Evolutionary conservation across 2,329 filamentous ascomycete genomes (phyloP), one percentile per base, ranked within the genome.

Genomic region (Cordyceps fumosorosea): DNA sequence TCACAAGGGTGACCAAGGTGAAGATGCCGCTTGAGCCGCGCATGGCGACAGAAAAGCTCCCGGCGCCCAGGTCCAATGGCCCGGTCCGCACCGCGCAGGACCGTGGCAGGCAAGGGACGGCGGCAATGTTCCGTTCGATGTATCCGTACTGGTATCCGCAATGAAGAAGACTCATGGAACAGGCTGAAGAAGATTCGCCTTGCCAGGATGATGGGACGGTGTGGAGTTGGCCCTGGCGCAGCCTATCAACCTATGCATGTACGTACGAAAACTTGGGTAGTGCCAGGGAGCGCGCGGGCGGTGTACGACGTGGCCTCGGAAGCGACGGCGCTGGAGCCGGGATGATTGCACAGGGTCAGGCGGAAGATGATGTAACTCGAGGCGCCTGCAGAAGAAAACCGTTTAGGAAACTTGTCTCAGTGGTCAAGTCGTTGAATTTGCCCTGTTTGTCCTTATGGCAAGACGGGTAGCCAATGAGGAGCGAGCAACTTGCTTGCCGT

Each of bases 341-440:
- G 32, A 18, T 59, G 24, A 32, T 60, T 53, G 50, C 24, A 22
- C 18, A 12, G 48, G n/a, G 57, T 60, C 57, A 60, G 57, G 50
- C 50, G 57, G 40, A 52, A 22, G n/a, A 58, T 51, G 45, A 18
- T 60, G 56, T 60, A 53, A 18, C 56, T 52, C 48, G 47, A 44
- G 56, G 24, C 40, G 50, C 22, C 40, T 50, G 57, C 22, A 47
- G 32, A 60, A 5, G 34, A 26, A 42, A 20, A 10, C 56, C 16
- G 45, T 59, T 59, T 42, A 45, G 56, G 56, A 29, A 11, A 12
- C 18, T 20, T 60, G 57, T 60, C 50, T 60, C 57, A 60, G 50
- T 26, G 45, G 45, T 22, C 24, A 42, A 45, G 47, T 47, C 40
- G 57, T 54, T 54, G 50, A n/a, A 54, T 34, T 53, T 42, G 34